Percentiles rank a stretch among this genome's conserved stretches.
These are phyloP conservation scores for Plantago coronopus DNA, from an alignment of 305 asterid genomes.

Conservation along the genomic window DNA sequence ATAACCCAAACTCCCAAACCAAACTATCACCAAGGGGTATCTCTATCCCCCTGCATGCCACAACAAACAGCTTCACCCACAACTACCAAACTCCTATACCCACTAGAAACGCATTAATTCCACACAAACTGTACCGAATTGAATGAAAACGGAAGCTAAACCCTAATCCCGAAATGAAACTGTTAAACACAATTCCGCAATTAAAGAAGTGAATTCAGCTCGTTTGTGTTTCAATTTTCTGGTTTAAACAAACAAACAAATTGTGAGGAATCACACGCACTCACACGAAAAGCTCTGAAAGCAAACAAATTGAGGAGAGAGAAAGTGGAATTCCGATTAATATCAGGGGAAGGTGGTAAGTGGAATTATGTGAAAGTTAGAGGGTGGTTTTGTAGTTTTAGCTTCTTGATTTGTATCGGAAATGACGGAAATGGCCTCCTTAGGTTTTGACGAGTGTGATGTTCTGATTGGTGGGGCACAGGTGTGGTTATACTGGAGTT, in stretches of 20 bases:
- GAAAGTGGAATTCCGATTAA: neutral
- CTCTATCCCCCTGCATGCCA: slow-evolving; percentile 19
- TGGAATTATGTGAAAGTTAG: neutral
- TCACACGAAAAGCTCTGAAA: slow-evolving; percentile 3
- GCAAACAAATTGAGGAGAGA: neutral
- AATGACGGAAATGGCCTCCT: neutral
- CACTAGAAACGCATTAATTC: neutral
- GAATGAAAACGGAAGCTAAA: neutral
- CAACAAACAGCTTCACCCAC: slow-evolving; percentile 10
- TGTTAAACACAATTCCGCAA: neutral
- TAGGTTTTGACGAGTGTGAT: neutral
- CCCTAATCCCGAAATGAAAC: neutral
- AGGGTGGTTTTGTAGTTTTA: neutral
- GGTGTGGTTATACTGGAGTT: neutral
- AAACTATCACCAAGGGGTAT: slow-evolving; percentile 12
- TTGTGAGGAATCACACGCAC: slow-evolving; percentile 3
- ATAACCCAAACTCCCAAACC: slow-evolving; percentile 19
- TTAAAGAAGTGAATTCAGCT: neutral
- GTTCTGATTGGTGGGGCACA: neutral
- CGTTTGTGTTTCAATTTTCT: neutral
- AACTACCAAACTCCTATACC: slow-evolving; percentile 10
- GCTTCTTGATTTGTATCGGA: neutral
- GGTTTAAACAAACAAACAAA: neutral
- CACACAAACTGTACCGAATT: neutral
- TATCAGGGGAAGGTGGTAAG: neutral